phyloP scores from a whole-genome alignment of 768 basidiomycete genomes.

The Cyclocybe cylindracea region DNA sequence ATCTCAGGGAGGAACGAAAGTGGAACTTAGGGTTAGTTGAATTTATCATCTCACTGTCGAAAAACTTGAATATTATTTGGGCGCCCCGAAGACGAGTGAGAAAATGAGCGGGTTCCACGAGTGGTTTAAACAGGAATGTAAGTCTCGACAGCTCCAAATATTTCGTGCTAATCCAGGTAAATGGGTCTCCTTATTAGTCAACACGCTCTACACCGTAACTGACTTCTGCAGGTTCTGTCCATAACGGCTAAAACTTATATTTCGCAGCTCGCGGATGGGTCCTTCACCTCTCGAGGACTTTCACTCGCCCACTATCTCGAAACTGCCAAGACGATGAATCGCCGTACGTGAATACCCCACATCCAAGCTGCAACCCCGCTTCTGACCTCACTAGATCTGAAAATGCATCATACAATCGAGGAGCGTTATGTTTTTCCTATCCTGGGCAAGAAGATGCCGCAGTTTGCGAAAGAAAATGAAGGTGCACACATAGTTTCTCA shows the following conservation, averaged over 20 bases:
- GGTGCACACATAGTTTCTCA: conserved; percentile 51
- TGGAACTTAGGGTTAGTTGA: too few relatives aligned
- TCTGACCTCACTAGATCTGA: conserved; percentile 40
- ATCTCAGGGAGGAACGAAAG: too few relatives aligned
- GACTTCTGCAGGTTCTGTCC: background rate
- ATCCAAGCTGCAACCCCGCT: background rate
- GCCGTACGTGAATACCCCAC: conserved; percentile 31
- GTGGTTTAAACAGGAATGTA: conserved; percentile 52
- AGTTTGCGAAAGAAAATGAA: conserved; percentile 40
- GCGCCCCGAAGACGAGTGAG: conserved; percentile 22
- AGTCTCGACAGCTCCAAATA: conserved; percentile 12
- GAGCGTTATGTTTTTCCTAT: conserved; percentile 53
- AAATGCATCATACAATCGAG: conserved; percentile 57
- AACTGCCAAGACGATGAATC: conserved; percentile 35
- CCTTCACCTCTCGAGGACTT: conserved; percentile 45
- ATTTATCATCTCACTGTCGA: too few relatives aligned
- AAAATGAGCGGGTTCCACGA: conserved; percentile 40
- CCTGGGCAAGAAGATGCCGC: conserved; percentile 48
- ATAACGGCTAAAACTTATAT: background rate
- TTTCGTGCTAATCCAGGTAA: background rate
- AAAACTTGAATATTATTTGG: too few relatives aligned
- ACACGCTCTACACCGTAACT: conserved; percentile 43
- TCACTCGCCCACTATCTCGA: conserved; percentile 43
- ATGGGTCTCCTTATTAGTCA: conserved; percentile 30
- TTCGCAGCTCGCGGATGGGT: conserved; percentile 51